Evolutionary conservation across 139 green algal genomes (phyloP).

Genomic region (Dunaliella sp.): DNA sequence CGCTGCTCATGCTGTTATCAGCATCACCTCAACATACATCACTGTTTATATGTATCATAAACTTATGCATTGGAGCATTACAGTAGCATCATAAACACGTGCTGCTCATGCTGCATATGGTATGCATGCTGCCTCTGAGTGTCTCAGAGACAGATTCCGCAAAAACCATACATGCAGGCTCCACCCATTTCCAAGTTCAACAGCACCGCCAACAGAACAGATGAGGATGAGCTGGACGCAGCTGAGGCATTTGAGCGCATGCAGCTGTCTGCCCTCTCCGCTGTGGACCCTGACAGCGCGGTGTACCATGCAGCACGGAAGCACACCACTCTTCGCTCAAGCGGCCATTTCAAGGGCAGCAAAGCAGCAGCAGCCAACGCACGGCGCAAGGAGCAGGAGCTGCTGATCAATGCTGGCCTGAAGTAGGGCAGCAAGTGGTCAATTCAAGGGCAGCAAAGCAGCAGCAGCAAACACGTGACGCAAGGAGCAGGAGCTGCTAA

Average conservation of each 20-base stretch:
- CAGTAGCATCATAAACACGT: too few relatives aligned
- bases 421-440: neutral
- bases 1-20: too few relatives aligned
- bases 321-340: neutral
- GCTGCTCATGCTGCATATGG: too few relatives aligned
- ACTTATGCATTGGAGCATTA: too few relatives aligned
- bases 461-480: conserved; percentile 7
- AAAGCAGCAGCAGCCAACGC: conserved; percentile 21
- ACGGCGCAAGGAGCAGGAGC: conserved; percentile 14
- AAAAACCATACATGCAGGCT: too few relatives aligned
- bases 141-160: too few relatives aligned
- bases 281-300: conserved; percentile 51
- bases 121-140: too few relatives aligned
- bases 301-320: conserved; percentile 40
- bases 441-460: conserved; percentile 16
- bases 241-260: conserved; percentile 66
- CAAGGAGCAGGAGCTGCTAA: conserved; percentile 12
- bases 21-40: too few relatives aligned
- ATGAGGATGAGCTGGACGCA: conserved; percentile 52
- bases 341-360: neutral
- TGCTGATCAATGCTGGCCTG: conserved; percentile 4
- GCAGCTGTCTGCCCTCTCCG: conserved; percentile 43
- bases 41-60: too few relatives aligned
- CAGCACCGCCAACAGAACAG: neutral
- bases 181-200: neutral